Conservation (phyloP, 2,329 filamentous ascomycete genomes). For the Aspergillus sp. region DNA sequence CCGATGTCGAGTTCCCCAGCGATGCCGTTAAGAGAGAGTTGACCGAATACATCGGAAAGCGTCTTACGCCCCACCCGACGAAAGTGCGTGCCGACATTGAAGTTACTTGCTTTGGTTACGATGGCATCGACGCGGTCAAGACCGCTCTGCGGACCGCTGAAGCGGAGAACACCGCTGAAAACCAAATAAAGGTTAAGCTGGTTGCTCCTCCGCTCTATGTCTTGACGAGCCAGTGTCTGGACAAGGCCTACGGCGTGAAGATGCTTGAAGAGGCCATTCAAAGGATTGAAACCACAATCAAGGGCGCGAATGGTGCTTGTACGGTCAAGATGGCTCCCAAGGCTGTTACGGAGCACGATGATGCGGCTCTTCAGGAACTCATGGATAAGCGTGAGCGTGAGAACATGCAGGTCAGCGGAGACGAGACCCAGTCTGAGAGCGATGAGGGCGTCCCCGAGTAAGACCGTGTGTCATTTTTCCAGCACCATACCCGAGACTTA, state of each 20-base stretch:
- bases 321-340: conserved; percentile 98
- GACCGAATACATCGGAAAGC: conserved; percentile 93
- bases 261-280: conserved; percentile 85
- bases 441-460: conserved; percentile 75
- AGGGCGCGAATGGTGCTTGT: conserved; percentile 73
- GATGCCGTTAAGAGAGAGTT: conserved; percentile 84
- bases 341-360: conserved; percentile 97
- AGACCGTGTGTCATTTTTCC: conserved; percentile 12
- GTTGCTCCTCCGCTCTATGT: conserved; percentile 98
- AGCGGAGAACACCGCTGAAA: conserved; percentile 86
- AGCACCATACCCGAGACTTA: background rate
- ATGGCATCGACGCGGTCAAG: conserved; percentile 98
- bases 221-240: conserved; percentile 89
- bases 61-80: conserved; percentile 94
- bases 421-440: conserved; percentile 93
- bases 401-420: conserved; percentile 96
- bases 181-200: conserved; percentile 95
- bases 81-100: conserved; percentile 98
- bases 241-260: conserved; percentile 83
- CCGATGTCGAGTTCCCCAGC: conserved; percentile 84
- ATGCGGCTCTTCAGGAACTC: conserved; percentile 91
- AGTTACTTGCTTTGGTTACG: conserved; percentile 92
- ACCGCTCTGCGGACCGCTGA: conserved; percentile 86
- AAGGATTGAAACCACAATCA: conserved; percentile 80
- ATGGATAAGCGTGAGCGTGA: conserved; percentile 99